Base-by-base conservation (phyloP, 441 rosid genomes). In the Pelargonium citronellum region DNA sequence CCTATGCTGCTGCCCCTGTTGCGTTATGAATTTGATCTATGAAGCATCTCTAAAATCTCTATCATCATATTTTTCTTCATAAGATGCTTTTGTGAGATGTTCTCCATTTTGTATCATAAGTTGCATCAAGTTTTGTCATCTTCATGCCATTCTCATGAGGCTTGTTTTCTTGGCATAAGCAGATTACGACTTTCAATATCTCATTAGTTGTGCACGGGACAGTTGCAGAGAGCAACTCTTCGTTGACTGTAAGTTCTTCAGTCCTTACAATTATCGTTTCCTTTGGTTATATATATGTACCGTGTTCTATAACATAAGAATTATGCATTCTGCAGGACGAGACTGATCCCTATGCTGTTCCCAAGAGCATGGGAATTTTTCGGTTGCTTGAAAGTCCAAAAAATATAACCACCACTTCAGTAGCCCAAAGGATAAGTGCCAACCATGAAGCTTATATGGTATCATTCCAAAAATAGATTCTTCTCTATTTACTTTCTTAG, bases 111-210 rank as follows among this genome's bases (percentile, higher is more conserved):
- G 24, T 27, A 17, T 2, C 3, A 51, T 6, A 10, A n/a, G 6
- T 64, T 47, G 7, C 7, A 5, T 15, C 10, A 17, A 17, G 30
- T 30, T 30, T 30, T 30, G 37, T 30, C 37, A 16, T 44, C 13
- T 49, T 39, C 41, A 47, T 24, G 5, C 7, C 15, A 41, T 22
- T 30, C 37, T 30, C 37, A 30, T 30, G 37, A 30, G 37, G 37
- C 17, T 8, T 70, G 17, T 58, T 41, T 65, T 68, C 22, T 34
- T 69, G 69, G 39, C 68, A 65, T 73, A 62, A 66, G 77, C 91
- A 93, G 97, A 84, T 93, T 71, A 87, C 88, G 61, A 93, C 98
- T 74, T 93, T 93, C 82, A 87, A 91, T 78, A 89, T 93, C 72
- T 85, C 89, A 22, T 67, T 86, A 83, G 95, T 93, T 55, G 97